phyloP scores from a whole-genome alignment of 768 basidiomycete species.

The Galerina marginata region DNA sequence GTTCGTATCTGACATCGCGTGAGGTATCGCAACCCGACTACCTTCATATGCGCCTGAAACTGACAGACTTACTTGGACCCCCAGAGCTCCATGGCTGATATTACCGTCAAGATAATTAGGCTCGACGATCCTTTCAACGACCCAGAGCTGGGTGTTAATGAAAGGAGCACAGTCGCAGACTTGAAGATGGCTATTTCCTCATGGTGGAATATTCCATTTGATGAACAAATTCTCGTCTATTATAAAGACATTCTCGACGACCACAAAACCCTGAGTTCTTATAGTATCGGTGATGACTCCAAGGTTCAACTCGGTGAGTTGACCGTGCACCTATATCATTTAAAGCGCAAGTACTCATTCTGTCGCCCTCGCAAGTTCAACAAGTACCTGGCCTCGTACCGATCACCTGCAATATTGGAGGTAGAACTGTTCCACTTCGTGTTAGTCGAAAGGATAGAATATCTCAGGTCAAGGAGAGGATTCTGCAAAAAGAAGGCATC shows the following conservation, averaged over 20 bases:
- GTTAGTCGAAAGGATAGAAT: not conserved
- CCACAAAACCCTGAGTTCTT: not conserved
- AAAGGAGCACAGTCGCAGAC: not conserved
- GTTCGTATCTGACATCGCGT: not conserved
- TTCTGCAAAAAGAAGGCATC: not conserved
- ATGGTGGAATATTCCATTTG: not conserved
- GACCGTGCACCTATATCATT: not conserved
- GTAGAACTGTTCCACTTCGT: not conserved
- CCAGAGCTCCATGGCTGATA: not conserved
- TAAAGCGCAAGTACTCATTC: not conserved
- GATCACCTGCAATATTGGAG: not conserved
- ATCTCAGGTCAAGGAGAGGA: not conserved
- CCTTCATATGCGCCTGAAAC: not conserved
- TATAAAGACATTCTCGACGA: not conserved
- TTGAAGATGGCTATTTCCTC: not conserved
- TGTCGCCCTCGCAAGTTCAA: not conserved
- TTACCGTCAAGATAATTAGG: not conserved
- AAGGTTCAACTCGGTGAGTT: conserved; percentile 1
- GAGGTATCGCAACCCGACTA: not conserved
- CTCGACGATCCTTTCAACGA: not conserved
- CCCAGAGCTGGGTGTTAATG: not conserved
- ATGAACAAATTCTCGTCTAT: not conserved
- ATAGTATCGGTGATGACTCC: not conserved
- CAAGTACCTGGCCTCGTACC: not conserved
- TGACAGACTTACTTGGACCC: not conserved